Evolutionary conservation across 2,329 filamentous ascomycete genomes (phyloP).

Genomic region (Byssochlamys sp.): DNA sequence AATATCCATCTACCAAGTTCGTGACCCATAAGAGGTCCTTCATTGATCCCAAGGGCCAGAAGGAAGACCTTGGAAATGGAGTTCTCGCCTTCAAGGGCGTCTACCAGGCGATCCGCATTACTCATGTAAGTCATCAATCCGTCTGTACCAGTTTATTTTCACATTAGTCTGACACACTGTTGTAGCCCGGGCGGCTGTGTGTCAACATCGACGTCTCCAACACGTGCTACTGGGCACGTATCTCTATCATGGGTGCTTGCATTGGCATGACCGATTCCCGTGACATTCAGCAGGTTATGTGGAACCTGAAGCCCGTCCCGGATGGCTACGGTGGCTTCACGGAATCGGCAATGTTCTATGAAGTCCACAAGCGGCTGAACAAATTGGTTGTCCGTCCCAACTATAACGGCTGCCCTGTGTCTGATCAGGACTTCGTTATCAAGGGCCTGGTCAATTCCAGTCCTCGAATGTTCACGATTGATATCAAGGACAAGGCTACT

Average conservation of each 20-base stretch:
- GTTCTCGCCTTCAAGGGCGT: constrained; percentile 79
- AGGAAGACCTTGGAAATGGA: constrained; percentile 49
- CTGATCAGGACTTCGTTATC: constrained; percentile 40
- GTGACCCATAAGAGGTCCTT: constrained; percentile 72
- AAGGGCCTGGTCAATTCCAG: constrained; percentile 38
- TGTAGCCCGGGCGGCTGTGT: constrained; percentile 54
- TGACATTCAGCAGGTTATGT: constrained; percentile 23
- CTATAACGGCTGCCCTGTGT: constrained; percentile 25
- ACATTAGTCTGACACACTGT: constrained; percentile 15
- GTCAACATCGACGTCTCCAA: constrained; percentile 90
- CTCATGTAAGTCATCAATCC: constrained; percentile 40
- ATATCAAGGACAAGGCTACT: constrained; percentile 30
- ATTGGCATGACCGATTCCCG: constrained; percentile 22
- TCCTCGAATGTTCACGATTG: constrained; percentile 36
- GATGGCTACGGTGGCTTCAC: constrained; percentile 16
- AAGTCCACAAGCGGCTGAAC: constrained; percentile 19
- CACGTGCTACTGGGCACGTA: constrained; percentile 68
- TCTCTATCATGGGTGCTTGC: constrained; percentile 26
- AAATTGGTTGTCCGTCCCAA: constrained; percentile 30
- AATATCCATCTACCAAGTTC: constrained; percentile 60
- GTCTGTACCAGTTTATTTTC: background rate
- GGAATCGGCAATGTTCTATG: constrained; percentile 16
- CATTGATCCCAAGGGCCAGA: constrained; percentile 50
- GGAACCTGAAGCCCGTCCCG: constrained; percentile 12
- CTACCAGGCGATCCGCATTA: constrained; percentile 74